These are phyloP conservation scores for Penicillium hesseltinei DNA, from an alignment of 2,329 filamentous ascomycete species.

Conservation along the genomic window DNA sequence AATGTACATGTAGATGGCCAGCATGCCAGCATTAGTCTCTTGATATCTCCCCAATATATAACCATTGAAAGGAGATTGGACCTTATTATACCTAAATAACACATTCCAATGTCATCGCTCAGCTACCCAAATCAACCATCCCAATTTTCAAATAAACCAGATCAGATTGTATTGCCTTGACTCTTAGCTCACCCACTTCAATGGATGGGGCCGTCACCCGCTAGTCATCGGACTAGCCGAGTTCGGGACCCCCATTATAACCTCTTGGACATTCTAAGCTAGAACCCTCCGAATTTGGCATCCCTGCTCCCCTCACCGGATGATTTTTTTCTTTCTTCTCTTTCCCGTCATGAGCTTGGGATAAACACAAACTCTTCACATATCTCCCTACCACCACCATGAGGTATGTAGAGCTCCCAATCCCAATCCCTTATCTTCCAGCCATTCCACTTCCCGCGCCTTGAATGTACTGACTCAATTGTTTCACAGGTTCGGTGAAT, in stretches of 20 bases:
- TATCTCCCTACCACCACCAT: constrained; percentile 13
- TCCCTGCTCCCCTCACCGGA: neutral
- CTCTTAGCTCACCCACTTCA: neutral
- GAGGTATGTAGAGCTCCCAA: constrained; percentile 12
- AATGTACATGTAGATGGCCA: neutral
- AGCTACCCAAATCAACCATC: neutral
- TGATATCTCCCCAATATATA: too few relatives aligned
- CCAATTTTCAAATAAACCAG: neutral
- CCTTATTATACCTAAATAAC: neutral
- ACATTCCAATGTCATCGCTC: neutral
- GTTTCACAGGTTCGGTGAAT: constrained; percentile 75
- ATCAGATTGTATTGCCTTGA: neutral
- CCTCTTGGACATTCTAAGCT: constrained; percentile 3
- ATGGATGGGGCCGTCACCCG: constrained; percentile 11
- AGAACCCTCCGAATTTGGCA: constrained; percentile 1
- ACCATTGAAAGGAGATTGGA: neutral
- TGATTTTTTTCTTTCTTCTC: constrained; percentile 4
- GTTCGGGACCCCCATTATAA: constrained; percentile 2
- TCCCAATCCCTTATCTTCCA: neutral
- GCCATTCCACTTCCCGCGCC: constrained; percentile 3
- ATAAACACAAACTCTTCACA: neutral
- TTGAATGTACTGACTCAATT: constrained; percentile 12
- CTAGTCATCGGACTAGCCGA: constrained; percentile 12
- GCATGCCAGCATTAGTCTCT: too few relatives aligned
- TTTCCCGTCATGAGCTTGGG: constrained; percentile 6